A percentile compares a stretch with the other conserved stretches of the same genome.
Conservation (phyloP, 2,329 filamentous ascomycete genomes). For the Calonectria honghensis region DNA sequence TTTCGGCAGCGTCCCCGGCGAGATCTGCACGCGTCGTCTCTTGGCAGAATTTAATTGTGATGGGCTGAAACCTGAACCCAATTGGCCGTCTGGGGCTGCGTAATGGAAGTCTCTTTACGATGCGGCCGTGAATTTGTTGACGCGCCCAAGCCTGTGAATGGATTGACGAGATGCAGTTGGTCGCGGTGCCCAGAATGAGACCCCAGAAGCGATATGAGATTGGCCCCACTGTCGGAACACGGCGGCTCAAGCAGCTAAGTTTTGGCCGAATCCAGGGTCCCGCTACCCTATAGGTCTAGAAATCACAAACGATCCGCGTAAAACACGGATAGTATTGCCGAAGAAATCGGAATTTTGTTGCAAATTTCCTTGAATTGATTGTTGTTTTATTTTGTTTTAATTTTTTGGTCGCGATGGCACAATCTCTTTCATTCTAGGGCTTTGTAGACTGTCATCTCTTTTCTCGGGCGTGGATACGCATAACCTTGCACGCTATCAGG, state of each 20-base stretch:
- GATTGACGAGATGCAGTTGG: background rate
- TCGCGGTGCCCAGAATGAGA: background rate
- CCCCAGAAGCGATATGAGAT: constrained; percentile 4
- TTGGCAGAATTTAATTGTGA: constrained; percentile 14
- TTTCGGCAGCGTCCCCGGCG: constrained; percentile 4
- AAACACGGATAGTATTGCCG: too few relatives aligned
- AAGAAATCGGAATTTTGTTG: too few relatives aligned
- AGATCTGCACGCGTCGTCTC: constrained; percentile 6
- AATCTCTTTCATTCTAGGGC: background rate
- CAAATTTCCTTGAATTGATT: too few relatives aligned
- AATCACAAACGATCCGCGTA: background rate
- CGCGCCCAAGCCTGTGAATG: background rate
- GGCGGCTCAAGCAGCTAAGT: background rate
- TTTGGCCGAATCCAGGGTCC: background rate
- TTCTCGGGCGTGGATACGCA: background rate
- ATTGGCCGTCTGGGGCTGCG: background rate
- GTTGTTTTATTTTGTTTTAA: background rate
- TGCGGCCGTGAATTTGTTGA: background rate
- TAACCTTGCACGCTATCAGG: background rate
- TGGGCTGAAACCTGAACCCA: background rate
- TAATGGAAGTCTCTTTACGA: background rate
- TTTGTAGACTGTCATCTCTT: background rate
- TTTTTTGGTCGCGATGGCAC: background rate
- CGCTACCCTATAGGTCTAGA: background rate
- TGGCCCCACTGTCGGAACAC: background rate